Conservation (phyloP, 116 monocot species). For the Zostera marina region DNA sequence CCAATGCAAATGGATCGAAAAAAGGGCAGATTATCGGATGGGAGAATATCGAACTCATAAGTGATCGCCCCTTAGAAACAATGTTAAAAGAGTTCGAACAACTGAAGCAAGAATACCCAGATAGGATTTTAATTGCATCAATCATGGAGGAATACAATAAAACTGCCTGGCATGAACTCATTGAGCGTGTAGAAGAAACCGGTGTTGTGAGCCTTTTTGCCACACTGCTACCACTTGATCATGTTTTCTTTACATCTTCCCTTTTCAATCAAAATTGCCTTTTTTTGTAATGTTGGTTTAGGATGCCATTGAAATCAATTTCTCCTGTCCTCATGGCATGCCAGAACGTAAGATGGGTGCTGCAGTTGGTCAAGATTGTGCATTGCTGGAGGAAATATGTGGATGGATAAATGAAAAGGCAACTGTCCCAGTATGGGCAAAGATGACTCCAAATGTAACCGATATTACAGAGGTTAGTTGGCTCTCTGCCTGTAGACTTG, state of each 20-base stretch:
- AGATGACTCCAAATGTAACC: conserved; percentile 95
- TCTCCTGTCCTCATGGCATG: conserved; percentile 99
- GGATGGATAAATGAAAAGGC: conserved; percentile 98
- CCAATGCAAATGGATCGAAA: conserved; percentile 62
- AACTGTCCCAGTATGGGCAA: conserved; percentile 92
- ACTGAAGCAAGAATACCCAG: conserved; percentile 78
- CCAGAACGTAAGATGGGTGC: conserved; percentile 97
- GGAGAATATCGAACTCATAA: conserved; percentile 97
- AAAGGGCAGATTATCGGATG: conserved; percentile 89
- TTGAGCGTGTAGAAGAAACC: conserved; percentile 85
- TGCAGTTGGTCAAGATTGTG: conserved; percentile 95
- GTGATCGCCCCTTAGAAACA: conserved; percentile 83
- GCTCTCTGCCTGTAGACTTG: not conserved
- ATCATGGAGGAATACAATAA: conserved; percentile 98
- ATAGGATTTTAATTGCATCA: conserved; percentile 81
- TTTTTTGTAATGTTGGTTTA: conserved; percentile 8
- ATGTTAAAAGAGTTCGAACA: conserved; percentile 89
- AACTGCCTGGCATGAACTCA: conserved; percentile 83
- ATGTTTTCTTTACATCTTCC: not conserved
- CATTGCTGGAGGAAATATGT: conserved; percentile 73
- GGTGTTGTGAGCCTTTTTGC: conserved; percentile 47
- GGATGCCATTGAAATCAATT: conserved; percentile 98
- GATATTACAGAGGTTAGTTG: conserved; percentile 64
- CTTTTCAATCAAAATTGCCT: not conserved
- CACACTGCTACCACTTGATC: not conserved